Conservation (phyloP, 345 rosid genomes). For the Camelina neglecta region DNA sequence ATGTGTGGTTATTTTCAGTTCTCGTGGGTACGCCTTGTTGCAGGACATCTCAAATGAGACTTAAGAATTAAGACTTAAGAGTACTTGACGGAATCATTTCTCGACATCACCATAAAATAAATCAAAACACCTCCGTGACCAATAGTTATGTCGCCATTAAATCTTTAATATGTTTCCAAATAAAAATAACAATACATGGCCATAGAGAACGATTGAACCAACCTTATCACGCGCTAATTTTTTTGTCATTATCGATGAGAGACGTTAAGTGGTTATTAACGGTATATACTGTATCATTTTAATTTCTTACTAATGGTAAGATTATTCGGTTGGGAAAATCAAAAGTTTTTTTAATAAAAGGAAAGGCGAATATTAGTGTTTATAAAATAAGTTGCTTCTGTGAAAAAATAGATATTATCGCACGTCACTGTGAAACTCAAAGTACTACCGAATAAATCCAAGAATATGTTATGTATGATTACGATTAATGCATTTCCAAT, state of each 20-base stretch:
- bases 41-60: slow-evolving; percentile 22
- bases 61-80: background rate
- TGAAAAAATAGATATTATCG: too few relatives aligned
- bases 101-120: background rate
- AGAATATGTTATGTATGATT: too few relatives aligned
- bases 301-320: background rate
- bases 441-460: too few relatives aligned
- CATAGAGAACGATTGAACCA: slow-evolving; percentile 5
- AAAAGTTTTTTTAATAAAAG: background rate
- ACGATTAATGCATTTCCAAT: too few relatives aligned
- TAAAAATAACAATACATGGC: slow-evolving; percentile 6
- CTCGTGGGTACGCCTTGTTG: slow-evolving; percentile 25
- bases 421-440: too few relatives aligned
- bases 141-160: slow-evolving; percentile 18
- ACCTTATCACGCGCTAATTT: slow-evolving; percentile 7
- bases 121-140: background rate
- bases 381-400: too few relatives aligned
- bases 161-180: slow-evolving; percentile 25
- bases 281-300: background rate
- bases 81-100: slow-evolving; percentile 26
- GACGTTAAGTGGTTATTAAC: background rate
- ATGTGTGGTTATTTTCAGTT: slow-evolving; percentile 20
- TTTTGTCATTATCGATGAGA: slow-evolving; percentile 26
- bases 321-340: background rate
- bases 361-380: background rate